A percentile compares a stretch with the other conserved stretches of the same genome.
phyloP scores from a whole-genome alignment of 164 flowering plant species.

The Dillenia turbinata region DNA sequence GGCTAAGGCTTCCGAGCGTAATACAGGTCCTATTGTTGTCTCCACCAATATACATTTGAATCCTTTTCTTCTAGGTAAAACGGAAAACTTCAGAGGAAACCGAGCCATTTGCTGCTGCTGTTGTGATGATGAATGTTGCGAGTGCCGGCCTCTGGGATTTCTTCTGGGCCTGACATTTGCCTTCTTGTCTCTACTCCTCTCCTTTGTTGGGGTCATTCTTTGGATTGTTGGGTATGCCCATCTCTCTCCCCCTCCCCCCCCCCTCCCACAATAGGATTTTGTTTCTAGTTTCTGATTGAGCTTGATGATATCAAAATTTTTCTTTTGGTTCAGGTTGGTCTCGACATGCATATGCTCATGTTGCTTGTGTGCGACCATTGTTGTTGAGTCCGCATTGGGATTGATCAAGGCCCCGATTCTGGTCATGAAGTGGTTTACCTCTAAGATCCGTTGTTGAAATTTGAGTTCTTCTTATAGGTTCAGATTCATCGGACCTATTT shows the following conservation, averaged over 20 bases:
- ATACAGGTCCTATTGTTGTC: no score
- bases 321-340: slow-evolving; percentile 41
- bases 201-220: slow-evolving; percentile 51
- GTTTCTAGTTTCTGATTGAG: neutral
- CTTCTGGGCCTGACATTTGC: slow-evolving; percentile 73
- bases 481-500: neutral
- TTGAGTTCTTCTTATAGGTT: no score
- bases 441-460: slow-evolving; percentile 71
- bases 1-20: no score
- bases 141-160: slow-evolving; percentile 64
- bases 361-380: slow-evolving; percentile 77
- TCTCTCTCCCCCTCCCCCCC: neutral
- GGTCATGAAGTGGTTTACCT: slow-evolving; percentile 92
- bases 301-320: neutral
- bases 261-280: neutral
- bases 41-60: no score
- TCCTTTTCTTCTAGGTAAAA: no score
- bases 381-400: slow-evolving; percentile 74
- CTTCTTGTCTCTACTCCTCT: slow-evolving; percentile 48
- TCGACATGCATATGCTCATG: slow-evolving; percentile 84
- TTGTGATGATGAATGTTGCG: slow-evolving; percentile 36
- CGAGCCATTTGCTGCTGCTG: no score
- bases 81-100: no score
- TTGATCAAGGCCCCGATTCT: slow-evolving; percentile 83
- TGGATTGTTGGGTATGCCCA: slow-evolving; percentile 62